A percentile compares a stretch with the other conserved stretches of the same genome.
These are phyloP conservation scores for Paracoccidioides brasiliensis DNA, from an alignment of 2,329 filamentous ascomycete genomes.

Conservation along the genomic window DNA sequence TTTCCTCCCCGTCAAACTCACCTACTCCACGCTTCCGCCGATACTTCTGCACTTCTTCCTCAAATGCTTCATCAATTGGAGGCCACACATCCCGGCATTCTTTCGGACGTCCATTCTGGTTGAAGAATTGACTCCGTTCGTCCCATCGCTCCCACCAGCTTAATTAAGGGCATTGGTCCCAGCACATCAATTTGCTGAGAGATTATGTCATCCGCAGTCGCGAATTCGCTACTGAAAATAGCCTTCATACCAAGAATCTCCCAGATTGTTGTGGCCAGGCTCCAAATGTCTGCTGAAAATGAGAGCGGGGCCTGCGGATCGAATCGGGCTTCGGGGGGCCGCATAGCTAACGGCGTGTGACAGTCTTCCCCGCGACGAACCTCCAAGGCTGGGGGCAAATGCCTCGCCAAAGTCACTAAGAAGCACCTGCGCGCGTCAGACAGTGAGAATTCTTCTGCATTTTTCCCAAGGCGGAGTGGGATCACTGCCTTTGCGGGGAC, in stretches of 20 bases:
- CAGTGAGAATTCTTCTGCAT: conserved; percentile 17
- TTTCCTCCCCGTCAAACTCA: conserved; percentile 4
- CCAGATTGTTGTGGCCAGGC: conserved; percentile 16
- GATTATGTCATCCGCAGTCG: conserved; percentile 4
- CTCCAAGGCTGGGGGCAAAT: conserved; percentile 18
- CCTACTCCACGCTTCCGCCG: conserved; percentile 5
- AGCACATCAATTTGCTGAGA: conserved; percentile 11
- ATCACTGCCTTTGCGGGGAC: conserved; percentile 17
- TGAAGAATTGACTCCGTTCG: conserved; percentile 7
- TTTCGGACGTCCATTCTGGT: conserved; percentile 3
- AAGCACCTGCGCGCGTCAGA: conserved; percentile 17
- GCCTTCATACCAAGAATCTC: conserved; percentile 19
- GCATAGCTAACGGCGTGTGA: conserved; percentile 12
- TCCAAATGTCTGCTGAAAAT: conserved; percentile 19
- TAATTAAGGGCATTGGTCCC: conserved; percentile 11
- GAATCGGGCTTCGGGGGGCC: conserved; percentile 17
- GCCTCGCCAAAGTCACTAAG: conserved; percentile 23
- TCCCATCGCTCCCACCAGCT: conserved; percentile 14
- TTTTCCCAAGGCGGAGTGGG: conserved; percentile 10
- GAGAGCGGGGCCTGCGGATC: conserved; percentile 11
- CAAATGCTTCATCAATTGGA: conserved; percentile 9
- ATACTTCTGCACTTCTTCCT: conserved; percentile 8
- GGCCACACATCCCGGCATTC: conserved; percentile 7
- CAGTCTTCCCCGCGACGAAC: conserved; percentile 14
- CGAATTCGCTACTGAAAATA: conserved; percentile 8